Percentiles rank a stretch among this genome's conserved stretches.
phyloP scores from a whole-genome alignment of 2,329 filamentous ascomycete genomes.

The Eurotiales sp. region DNA sequence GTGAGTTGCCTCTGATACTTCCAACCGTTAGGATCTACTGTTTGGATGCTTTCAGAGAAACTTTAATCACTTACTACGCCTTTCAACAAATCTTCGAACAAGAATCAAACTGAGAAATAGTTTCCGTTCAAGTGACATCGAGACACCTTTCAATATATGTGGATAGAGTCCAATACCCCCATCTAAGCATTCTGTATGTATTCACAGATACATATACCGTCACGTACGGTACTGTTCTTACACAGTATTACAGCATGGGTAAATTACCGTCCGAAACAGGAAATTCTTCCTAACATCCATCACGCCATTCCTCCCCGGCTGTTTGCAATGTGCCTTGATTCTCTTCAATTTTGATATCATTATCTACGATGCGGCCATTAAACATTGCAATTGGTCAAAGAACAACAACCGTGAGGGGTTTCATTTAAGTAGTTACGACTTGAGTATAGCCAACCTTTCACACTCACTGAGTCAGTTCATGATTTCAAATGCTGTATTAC shows the following conservation, averaged over 20 bases:
- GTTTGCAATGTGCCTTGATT: conserved; percentile 4
- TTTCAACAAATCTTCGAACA: too few relatives aligned
- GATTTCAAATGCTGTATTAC: background rate
- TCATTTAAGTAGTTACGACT: background rate
- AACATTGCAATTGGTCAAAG: background rate
- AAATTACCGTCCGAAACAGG: background rate
- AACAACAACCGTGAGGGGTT: background rate
- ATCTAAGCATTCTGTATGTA: too few relatives aligned
- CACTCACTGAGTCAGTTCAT: too few relatives aligned
- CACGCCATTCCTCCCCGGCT: conserved; percentile 9
- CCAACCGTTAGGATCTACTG: too few relatives aligned
- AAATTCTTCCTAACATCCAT: conserved; percentile 5
- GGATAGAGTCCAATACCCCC: too few relatives aligned
- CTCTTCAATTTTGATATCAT: background rate
- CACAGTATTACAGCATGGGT: background rate
- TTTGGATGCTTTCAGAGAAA: too few relatives aligned
- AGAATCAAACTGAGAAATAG: too few relatives aligned
- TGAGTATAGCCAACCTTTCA: background rate
- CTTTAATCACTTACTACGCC: too few relatives aligned
- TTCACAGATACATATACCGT: too few relatives aligned
- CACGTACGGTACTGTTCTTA: background rate
- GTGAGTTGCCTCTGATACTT: too few relatives aligned
- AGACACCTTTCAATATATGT: too few relatives aligned
- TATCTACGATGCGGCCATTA: background rate
- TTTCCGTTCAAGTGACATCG: too few relatives aligned